Conservation (phyloP, 176 grass and related monocot genomes). For the Carex pumila region DNA sequence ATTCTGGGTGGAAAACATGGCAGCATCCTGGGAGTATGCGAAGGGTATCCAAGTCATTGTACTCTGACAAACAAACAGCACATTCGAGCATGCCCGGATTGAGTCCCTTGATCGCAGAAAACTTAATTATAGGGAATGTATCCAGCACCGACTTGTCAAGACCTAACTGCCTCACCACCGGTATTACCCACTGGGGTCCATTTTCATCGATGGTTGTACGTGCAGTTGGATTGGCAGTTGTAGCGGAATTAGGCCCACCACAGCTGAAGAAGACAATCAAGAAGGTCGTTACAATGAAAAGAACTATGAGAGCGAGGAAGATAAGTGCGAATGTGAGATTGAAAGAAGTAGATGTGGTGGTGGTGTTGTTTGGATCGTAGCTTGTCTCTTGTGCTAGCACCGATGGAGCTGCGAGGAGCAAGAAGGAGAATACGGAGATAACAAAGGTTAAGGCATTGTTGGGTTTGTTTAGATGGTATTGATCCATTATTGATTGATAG, state of each 20-base stretch:
- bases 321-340: conserved; percentile 30
- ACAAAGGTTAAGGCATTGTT: background rate
- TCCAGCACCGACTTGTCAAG: conserved; percentile 39
- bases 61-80: conserved; percentile 58
- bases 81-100: conserved; percentile 40
- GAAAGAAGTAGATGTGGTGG: conserved; percentile 15
- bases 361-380: background rate
- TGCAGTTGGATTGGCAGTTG: background rate
- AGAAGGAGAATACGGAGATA: background rate
- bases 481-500: background rate
- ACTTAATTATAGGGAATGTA: conserved; percentile 46
- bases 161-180: background rate
- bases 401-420: background rate
- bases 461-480: background rate
- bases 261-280: conserved; percentile 51
- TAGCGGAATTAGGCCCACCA: background rate
- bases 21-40: conserved; percentile 52
- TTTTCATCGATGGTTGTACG: background rate
- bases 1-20: conserved; percentile 72
- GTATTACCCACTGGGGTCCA: background rate
- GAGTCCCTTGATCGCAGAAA: conserved; percentile 40
- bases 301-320: conserved; percentile 33
- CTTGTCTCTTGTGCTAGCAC: background rate
- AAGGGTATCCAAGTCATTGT: conserved; percentile 44
- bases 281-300: conserved; percentile 32